These are phyloP conservation scores for Nepenthes alata DNA, from an alignment of 179 eudicot species.

Conservation along the genomic window DNA sequence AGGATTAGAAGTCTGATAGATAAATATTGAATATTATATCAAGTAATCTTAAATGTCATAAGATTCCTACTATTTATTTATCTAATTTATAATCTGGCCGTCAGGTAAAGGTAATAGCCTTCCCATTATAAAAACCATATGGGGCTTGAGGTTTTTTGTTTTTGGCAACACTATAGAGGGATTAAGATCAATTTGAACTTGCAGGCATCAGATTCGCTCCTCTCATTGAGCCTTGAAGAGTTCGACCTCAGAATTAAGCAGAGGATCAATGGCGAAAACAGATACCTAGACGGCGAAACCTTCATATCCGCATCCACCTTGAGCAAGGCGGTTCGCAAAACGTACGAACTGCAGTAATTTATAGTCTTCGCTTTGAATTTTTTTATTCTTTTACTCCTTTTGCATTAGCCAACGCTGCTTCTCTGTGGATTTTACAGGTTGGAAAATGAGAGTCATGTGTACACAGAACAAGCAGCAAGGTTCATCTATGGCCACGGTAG, in stretches of 20 bases:
- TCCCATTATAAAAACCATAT: too few relatives aligned
- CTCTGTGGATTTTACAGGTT: slow-evolving; percentile 27
- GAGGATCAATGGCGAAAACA: slow-evolving; percentile 66
- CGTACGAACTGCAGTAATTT: slow-evolving; percentile 26
- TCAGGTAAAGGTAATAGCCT: too few relatives aligned
- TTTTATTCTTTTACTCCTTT: background rate
- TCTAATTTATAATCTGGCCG: too few relatives aligned
- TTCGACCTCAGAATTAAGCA: slow-evolving; percentile 60
- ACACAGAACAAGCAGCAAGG: slow-evolving; percentile 65
- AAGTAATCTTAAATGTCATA: too few relatives aligned
- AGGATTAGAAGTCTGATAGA: too few relatives aligned
- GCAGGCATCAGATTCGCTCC: slow-evolving; percentile 75
- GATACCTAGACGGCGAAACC: slow-evolving; percentile 69
- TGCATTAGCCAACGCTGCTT: background rate
- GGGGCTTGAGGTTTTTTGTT: too few relatives aligned
- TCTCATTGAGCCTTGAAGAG: slow-evolving; percentile 43
- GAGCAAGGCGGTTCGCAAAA: slow-evolving; percentile 78
- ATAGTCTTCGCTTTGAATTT: background rate
- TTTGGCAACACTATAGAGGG: background rate
- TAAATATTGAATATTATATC: too few relatives aligned
- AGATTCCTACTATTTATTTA: too few relatives aligned
- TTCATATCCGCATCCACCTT: slow-evolving; percentile 69
- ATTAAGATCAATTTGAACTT: background rate
- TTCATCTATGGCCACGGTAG: slow-evolving; percentile 81
- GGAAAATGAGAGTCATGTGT: slow-evolving; percentile 71